Percentiles rank a stretch among this genome's conserved stretches.
Conservation (phyloP, 2,329 filamentous ascomycete genomes). For the Ceratocystis lukuohia region DNA sequence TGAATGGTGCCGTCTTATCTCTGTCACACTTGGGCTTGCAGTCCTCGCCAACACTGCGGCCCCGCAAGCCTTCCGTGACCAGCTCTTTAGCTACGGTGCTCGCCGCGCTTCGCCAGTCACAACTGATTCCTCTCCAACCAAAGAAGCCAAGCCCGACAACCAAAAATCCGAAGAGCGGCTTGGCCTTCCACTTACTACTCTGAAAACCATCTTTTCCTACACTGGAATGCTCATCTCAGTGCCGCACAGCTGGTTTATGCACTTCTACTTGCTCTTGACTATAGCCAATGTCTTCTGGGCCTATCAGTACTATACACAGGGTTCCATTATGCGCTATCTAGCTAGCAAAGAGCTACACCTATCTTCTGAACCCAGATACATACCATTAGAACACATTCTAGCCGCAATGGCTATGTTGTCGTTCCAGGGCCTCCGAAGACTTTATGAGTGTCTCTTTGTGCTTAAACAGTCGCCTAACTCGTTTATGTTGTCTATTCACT, state of each 20-base stretch:
- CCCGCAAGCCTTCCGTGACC: constrained; percentile 29
- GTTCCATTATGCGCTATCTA: constrained; percentile 39
- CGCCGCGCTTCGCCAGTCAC: constrained; percentile 38
- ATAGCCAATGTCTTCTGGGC: constrained; percentile 62
- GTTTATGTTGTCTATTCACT: constrained; percentile 76
- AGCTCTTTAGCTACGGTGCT: constrained; percentile 32
- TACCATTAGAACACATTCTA: constrained; percentile 48
- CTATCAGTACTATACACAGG: constrained; percentile 44
- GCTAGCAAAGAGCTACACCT: constrained; percentile 27
- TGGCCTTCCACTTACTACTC: background rate
- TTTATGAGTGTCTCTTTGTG: constrained; percentile 60
- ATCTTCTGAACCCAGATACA: constrained; percentile 27
- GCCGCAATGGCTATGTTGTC: constrained; percentile 61
- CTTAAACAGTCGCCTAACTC: constrained; percentile 51
- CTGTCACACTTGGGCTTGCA: constrained; percentile 13
- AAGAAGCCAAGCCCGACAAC: background rate
- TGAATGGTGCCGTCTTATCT: constrained; percentile 17
- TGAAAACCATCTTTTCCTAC: constrained; percentile 15
- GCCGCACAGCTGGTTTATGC: constrained; percentile 77
- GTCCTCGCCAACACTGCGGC: constrained; percentile 13
- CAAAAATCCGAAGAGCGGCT: background rate
- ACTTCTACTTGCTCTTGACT: constrained; percentile 71
- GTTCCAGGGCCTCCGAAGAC: constrained; percentile 58
- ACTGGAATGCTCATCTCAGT: constrained; percentile 39
- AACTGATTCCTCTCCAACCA: background rate